These are phyloP conservation scores for Trichoderma parareesei DNA, from an alignment of 495 filamentous ascomycete species.

Conservation along the genomic window DNA sequence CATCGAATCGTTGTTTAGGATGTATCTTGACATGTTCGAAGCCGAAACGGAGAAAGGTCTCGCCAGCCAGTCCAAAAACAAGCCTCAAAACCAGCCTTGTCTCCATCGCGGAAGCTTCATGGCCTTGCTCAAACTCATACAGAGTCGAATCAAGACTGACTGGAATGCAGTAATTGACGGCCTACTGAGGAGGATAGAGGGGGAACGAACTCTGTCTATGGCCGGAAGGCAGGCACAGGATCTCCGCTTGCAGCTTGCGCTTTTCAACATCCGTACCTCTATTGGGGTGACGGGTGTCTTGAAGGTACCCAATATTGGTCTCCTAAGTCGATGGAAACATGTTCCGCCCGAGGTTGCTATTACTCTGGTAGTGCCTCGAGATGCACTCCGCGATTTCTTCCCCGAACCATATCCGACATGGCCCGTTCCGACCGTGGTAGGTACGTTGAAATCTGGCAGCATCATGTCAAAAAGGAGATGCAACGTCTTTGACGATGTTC, in stretches of 20 bases:
- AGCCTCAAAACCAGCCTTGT: constrained; percentile 4
- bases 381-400: constrained; percentile 10
- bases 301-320: constrained; percentile 1
- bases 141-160: constrained; percentile 16
- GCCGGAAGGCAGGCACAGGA: constrained; percentile 20
- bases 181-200: constrained; percentile 21
- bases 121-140: constrained; percentile 20
- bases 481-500: constrained; percentile 21
- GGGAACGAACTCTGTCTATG: constrained; percentile 16
- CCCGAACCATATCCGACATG: constrained; percentile 11
- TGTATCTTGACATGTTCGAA: constrained; percentile 23
- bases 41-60: too few relatives aligned
- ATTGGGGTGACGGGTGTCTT: constrained; percentile 13
- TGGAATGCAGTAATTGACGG: constrained; percentile 12
- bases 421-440: constrained; percentile 10
- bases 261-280: constrained; percentile 18
- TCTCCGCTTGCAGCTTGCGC: constrained; percentile 22
- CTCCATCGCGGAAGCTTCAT: constrained; percentile 38
- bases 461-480: constrained; percentile 1
- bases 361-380: constrained; percentile 28
- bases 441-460: constrained; percentile 9
- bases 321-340: constrained; percentile 23
- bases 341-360: constrained; percentile 28
- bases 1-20: constrained; percentile 3
- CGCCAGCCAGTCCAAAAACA: background rate